Evolutionary conservation across 345 rosid species (phyloP).

Genomic region (Carallia brachiata): DNA sequence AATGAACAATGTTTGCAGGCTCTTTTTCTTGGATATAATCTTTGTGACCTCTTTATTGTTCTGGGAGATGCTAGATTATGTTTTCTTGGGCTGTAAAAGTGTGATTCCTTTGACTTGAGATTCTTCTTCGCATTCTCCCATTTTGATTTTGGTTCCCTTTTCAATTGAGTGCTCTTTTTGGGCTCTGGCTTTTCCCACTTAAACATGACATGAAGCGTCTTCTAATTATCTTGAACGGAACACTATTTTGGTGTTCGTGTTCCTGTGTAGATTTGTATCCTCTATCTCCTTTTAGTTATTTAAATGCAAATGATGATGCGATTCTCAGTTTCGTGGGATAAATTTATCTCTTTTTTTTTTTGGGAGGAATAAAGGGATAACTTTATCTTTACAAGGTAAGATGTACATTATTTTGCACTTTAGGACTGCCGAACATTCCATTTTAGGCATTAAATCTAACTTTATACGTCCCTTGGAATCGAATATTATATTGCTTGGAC

Average conservation of each 20-base stretch:
- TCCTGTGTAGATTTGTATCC: background rate
- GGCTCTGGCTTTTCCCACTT: constrained; percentile 12
- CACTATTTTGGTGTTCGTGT: background rate
- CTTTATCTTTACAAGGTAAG: constrained; percentile 32
- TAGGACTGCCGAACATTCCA: constrained; percentile 22
- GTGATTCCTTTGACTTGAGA: constrained; percentile 37
- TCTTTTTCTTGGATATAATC: no score
- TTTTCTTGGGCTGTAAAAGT: constrained; percentile 35
- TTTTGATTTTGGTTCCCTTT: constrained; percentile 35
- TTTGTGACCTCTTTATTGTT: constrained; percentile 25
- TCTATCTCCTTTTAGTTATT: background rate
- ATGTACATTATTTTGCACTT: constrained; percentile 21
- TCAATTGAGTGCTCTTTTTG: constrained; percentile 15
- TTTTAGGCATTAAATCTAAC: constrained; percentile 20
- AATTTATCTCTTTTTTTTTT: constrained; percentile 2
- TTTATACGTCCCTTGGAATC: background rate
- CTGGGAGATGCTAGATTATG: constrained; percentile 28
- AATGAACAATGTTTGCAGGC: no score
- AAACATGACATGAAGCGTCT: constrained; percentile 1
- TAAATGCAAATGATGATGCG: constrained; percentile 13
- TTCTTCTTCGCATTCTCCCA: constrained; percentile 35
- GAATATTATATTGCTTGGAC: constrained; percentile 4
- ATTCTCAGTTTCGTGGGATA: background rate
- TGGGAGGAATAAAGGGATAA: background rate
- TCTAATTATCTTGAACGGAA: background rate